Base-by-base conservation (phyloP, 768 basidiomycete genomes). In the Leucosporidium creatinivorum region DNA sequence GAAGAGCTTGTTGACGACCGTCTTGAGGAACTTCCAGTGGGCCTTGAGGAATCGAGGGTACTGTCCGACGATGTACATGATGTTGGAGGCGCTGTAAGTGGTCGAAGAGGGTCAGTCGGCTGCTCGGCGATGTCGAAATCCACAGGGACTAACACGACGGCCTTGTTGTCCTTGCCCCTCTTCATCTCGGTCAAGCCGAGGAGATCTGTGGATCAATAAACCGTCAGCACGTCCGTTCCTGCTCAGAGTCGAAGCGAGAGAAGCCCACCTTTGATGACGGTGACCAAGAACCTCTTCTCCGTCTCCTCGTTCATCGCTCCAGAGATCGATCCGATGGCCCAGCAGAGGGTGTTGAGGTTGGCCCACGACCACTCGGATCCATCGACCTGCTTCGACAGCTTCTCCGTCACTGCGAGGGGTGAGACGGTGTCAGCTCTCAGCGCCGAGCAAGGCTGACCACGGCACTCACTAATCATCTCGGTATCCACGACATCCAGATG, bases 241-340 rank as follows among this genome's bases (percentile, higher is more conserved):
- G 39, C 19, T 21, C n/a, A 21, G 10, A 26, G 9, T 54, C 15
- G 6, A 8, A 30, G 48, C 25, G 44, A 25, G 26, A 13, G n/a
- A 44, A 3, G 30, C 69, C 9, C 62, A 68, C 70, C 71, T 50
- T 98, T 98, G 82, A 98, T 99, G 72, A 98, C 96, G 2, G 93
- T 96, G 25, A 98, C 94, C 74, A 99, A 80, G 84, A 99, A 99
- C 31, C 96, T 89, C 78, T 98, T 98, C 81, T 99, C 96, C 4
- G 93, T 92, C 77, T 99, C 94, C 81, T 99, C 96, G 75, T 96
- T 97, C 96, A 98, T 99, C 4, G 94, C 93, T 52, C 93, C 93
- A 26, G 94, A 97, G 69, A 99, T 98, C 2, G 93, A 97, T 66
- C 96, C 96, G 74, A 98, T 99, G 62, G 96, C 96, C 96, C 96